These are phyloP conservation scores for Neoboletus brunneissimus DNA, from an alignment of 768 basidiomycete genomes.

Conservation along the genomic window DNA sequence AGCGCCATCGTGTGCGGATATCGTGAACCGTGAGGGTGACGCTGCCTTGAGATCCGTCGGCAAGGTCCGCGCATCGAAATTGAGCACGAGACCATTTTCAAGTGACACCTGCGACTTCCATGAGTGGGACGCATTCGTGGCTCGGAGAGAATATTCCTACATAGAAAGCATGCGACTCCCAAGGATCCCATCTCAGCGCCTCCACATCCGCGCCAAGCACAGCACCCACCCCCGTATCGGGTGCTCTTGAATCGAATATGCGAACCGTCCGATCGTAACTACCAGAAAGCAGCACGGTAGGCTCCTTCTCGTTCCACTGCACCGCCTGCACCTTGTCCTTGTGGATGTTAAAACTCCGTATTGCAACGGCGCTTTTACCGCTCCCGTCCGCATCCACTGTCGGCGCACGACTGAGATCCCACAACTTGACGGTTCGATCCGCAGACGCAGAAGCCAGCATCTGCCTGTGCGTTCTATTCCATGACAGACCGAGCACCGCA, in stretches of 20 bases:
- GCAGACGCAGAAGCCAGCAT: constrained; percentile 90
- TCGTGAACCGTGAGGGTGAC: constrained; percentile 77
- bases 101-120: constrained; percentile 69
- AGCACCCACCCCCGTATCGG: constrained; percentile 79
- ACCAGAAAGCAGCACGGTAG: constrained; percentile 87
- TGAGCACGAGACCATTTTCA: constrained; percentile 91
- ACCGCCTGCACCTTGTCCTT: constrained; percentile 96
- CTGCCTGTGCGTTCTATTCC: constrained; percentile 90
- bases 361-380: constrained; percentile 49
- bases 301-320: constrained; percentile 89
- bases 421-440: constrained; percentile 94
- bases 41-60: constrained; percentile 63
- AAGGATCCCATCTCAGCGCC: constrained; percentile 93
- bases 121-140: background rate
- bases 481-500: constrained; percentile 87
- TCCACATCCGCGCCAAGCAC: constrained; percentile 91
- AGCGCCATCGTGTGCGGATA: constrained; percentile 91
- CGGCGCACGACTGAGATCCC: constrained; percentile 83
- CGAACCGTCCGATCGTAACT: constrained; percentile 95
- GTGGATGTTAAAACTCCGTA: constrained; percentile 82
- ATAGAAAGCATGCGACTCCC: constrained; percentile 84
- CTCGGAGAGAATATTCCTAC: constrained; percentile 43
- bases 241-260: constrained; percentile 88
- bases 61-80: constrained; percentile 86
- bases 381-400: constrained; percentile 45